These are phyloP conservation scores for Inga leiocalycina DNA, from an alignment of 306 rosid species.

Conservation along the genomic window DNA sequence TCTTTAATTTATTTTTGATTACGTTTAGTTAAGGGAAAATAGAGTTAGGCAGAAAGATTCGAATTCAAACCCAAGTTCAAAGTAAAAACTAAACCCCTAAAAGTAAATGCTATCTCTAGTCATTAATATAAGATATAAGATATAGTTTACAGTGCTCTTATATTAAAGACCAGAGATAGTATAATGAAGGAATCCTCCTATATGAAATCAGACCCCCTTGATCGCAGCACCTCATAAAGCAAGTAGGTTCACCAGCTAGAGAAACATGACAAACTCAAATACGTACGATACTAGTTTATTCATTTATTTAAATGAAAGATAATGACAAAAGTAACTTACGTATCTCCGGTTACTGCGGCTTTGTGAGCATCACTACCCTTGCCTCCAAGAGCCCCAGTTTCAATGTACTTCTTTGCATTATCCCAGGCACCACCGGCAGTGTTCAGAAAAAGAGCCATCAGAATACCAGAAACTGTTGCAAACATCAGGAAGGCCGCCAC, in stretches of 20 bases:
- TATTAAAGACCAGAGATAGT: not conserved
- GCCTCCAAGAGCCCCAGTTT: conserved; percentile 97
- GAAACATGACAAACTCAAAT: too few species aligned
- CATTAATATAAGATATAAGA: too few species aligned
- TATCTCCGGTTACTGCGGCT: conserved; percentile 96
- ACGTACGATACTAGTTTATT: not conserved
- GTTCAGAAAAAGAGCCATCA: conserved; percentile 97
- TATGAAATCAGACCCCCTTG: not conserved
- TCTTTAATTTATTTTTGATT: not conserved
- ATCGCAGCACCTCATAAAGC: conserved; percentile 5
- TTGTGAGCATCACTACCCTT: conserved; percentile 97
- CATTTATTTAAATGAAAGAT: not conserved
- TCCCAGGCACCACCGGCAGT: conserved; percentile 99
- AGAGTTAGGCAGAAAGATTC: not conserved
- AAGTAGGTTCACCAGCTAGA: not conserved
- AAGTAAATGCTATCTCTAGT: too few species aligned
- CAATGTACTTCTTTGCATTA: conserved; percentile 97
- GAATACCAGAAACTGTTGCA: conserved; percentile 95
- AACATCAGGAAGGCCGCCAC: conserved; percentile 94
- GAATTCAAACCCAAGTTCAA: not conserved
- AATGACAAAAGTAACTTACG: conserved; percentile 59
- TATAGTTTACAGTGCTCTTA: too few species aligned
- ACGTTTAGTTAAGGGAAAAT: not conserved
- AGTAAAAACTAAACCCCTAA: not conserved
- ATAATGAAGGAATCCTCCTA: not conserved